Percentiles rank a stretch among this genome's conserved stretches.
phyloP scores from a whole-genome alignment of 176 grass and related monocot genomes.

The Bolboschoenus planiculmis region DNA sequence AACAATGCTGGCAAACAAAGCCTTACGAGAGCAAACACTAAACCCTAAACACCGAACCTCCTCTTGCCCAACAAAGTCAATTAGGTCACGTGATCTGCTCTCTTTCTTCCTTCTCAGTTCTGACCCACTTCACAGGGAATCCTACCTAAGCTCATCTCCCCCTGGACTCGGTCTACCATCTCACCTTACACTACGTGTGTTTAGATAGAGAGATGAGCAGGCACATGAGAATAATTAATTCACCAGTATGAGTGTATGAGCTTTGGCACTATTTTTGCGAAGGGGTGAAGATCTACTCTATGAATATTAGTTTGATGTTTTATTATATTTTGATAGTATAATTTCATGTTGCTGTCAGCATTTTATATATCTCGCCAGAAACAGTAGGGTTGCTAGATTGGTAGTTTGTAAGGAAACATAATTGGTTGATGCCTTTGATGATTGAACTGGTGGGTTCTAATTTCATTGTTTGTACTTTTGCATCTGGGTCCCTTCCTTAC shows the following conservation, averaged over 20 bases:
- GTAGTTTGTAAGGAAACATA: background rate
- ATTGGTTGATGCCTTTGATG: background rate
- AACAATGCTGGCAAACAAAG: background rate
- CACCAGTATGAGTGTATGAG: too few species aligned
- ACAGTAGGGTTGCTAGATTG: background rate
- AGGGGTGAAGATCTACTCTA: too few species aligned
- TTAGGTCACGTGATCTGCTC: background rate
- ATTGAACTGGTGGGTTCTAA: background rate
- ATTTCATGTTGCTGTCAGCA: too few species aligned
- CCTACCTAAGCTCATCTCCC: background rate
- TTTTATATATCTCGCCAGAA: background rate
- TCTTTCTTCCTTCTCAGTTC: background rate
- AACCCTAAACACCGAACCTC: too few species aligned
- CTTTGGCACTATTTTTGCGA: background rate
- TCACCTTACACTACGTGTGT: too few species aligned
- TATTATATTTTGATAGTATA: too few species aligned
- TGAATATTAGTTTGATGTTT: too few species aligned
- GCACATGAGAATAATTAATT: too few species aligned
- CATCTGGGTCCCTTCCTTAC: background rate
- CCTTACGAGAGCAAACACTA: background rate
- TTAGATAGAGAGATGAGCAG: too few species aligned
- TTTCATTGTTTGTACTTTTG: background rate
- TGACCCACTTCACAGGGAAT: slow-evolving; percentile 4
- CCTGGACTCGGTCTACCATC: background rate
- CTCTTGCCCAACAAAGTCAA: background rate